Base-by-base conservation (phyloP, 306 rosid genomes). In the Ziziphus jujuba region DNA sequence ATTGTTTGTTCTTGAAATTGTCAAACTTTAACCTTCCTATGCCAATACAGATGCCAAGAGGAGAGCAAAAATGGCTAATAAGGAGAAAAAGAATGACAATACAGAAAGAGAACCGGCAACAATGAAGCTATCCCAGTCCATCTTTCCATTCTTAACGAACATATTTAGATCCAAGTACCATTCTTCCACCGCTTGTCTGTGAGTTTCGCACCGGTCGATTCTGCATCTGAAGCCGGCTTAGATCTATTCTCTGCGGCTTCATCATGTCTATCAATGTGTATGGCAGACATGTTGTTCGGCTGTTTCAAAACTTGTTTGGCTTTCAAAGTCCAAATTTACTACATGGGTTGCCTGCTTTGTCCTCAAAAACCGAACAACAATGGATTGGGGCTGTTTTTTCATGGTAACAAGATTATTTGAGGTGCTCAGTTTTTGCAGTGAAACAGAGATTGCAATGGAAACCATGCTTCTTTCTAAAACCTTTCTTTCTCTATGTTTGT, bases 111-210 rank as follows among this genome's bases (percentile, higher is more conserved):
- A n/a, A 81, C 78, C 78, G 71, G 83, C 80, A 49, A 63, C 48
- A 59, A 82, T 82, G 56, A 82, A 70, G 22, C 63, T 78, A 62
- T 74, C 83, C 78, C 83, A 78, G 38, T 82, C 76, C 57, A 82
- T 61, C 48, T 66, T 82, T 12, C 86, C 71, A 58, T 74, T 54
- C 25, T 63, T 63, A 24, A 73, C 74, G 69, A 82, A 74, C 86
- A 74, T 58, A 34, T 3, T 82, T 5, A 79, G 55, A 82, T 82
- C 81, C 84, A 82, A 13, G 81, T 79, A 28, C 84, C 84, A 10
- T 79, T 75, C 70, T 72, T 82, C 84, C 87, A 82, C 17, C 75
- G 59, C 65, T 68, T 15, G 22, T 82, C 79, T 0, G n/a, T 43
- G 58, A 71, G 72, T 48, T 31, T 75, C 36, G 34, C 19, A 4